A percentile compares a stretch with the other conserved stretches of the same genome.
Evolutionary conservation across 106 monocot species (phyloP).

Genomic region (Dioscorea alata): DNA sequence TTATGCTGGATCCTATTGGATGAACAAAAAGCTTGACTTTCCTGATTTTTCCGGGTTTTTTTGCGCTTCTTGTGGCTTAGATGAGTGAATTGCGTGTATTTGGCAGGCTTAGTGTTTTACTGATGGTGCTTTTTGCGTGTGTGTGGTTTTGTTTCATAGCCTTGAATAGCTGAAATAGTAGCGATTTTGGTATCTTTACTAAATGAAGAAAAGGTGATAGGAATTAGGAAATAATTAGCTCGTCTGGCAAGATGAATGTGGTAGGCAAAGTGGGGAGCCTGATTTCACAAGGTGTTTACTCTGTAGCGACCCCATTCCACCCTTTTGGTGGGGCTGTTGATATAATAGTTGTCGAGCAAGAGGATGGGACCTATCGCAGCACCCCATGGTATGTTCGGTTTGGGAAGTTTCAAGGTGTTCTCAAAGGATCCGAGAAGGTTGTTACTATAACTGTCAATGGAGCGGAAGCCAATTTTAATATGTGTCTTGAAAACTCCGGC

Average conservation of each 20-base stretch:
- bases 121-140: no score
- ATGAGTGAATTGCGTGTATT: no score
- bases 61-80: no score
- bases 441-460: constrained; percentile 84
- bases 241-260: constrained; percentile 64
- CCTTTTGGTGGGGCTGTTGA: constrained; percentile 97
- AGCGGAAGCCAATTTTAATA: constrained; percentile 68
- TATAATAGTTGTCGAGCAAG: constrained; percentile 84
- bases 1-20: no score
- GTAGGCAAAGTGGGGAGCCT: constrained; percentile 82
- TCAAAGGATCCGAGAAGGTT: constrained; percentile 85
- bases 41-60: no score
- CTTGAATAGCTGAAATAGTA: no score
- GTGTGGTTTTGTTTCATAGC: no score
- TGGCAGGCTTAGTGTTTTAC: no score
- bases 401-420: constrained; percentile 93
- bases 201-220: no score
- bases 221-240: neutral
- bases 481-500: constrained; percentile 90
- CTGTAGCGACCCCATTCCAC: constrained; percentile 95
- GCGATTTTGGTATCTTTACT: no score
- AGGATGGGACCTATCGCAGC: constrained; percentile 89
- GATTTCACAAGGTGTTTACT: constrained; percentile 91
- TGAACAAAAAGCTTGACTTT: no score
- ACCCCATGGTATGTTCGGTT: constrained; percentile 98